Evolutionary conservation across 495 filamentous ascomycete species (phyloP), one percentile per base, ranked within the genome.

Genomic region (Lentithecium fluviatile): DNA sequence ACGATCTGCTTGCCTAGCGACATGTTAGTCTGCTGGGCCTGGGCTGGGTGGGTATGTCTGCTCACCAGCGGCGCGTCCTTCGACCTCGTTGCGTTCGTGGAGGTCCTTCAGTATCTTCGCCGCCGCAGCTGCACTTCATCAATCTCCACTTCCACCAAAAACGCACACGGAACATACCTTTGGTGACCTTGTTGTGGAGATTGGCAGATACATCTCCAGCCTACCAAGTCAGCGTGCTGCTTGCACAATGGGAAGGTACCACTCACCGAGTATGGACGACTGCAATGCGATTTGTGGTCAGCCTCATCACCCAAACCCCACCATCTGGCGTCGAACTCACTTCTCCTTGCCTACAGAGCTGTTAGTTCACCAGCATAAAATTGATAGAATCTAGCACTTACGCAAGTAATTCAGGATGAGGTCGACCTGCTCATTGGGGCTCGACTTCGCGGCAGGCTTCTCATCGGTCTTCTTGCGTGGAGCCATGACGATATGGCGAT

Each of bases 161-260:
- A 62, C 19, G 26, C 46, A 7, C 46, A 58, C 2, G 2, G 42
- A n/a, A 43, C 13, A 21, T 61, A 82, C 83, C 71, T 71, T 89
- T 89, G 21, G 82, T 82, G 52, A 89, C 82, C 67, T 82, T 83
- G 62, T 86, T 85, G 68, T 87, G 83, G 24, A 89, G 74, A 70
- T 89, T 88, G 20, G 79, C 76, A 32, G 81, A 85, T 47, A 88
- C 75, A 36, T 89, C 86, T 21, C 78, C 83, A 6, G 84, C 85
- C 80, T 85, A 60, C 69, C 67, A 24, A 52, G 60, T 51, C 65
- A 53, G 56, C 62, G 62, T 4, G 10, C 10, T 32, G 29, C 36
- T 66, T 56, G 40, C 32, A 52, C 23, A 42, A 47, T 50, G 42
- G 20, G 43, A 13, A 24, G 36, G 61, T 42, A 21, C 37, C 4